Conservation (phyloP, 306 rosid genomes). For the Canavalia ensiformis region DNA sequence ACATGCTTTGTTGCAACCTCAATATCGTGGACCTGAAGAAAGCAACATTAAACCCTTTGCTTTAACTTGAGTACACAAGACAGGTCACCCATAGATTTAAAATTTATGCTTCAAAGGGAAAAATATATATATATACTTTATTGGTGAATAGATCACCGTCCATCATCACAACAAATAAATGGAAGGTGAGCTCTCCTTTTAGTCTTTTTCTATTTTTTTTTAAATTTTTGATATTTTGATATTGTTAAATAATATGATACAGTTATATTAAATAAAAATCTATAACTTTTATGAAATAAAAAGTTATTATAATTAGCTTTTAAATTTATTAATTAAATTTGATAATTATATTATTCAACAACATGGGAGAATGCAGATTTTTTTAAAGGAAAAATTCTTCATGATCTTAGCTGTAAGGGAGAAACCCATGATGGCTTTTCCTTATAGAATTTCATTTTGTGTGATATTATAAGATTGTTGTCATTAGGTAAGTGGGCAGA, state of each 20-base stretch:
- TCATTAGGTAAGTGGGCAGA: conserved; percentile 43
- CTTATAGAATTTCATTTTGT: conserved; percentile 36
- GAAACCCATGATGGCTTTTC: conserved; percentile 34
- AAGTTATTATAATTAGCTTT: too few relatives aligned
- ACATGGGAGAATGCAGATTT: too few relatives aligned
- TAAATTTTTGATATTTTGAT: too few relatives aligned
- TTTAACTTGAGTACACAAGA: background rate
- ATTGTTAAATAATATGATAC: too few relatives aligned
- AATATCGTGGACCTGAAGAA: background rate
- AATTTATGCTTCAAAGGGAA: background rate
- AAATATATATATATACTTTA: background rate
- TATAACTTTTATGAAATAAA: too few relatives aligned
- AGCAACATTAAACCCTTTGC: conserved; percentile 32
- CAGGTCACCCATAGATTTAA: background rate
- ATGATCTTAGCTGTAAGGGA: conserved; percentile 39
- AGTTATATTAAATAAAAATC: too few relatives aligned
- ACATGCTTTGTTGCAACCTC: conserved; percentile 8
- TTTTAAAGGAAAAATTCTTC: conserved; percentile 18
- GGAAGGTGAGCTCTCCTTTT: background rate
- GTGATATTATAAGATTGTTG: conserved; percentile 41
- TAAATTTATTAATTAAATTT: too few relatives aligned
- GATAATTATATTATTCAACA: too few relatives aligned
- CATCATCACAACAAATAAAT: background rate
- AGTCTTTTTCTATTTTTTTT: background rate
- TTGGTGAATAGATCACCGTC: conserved; percentile 15